A percentile compares a stretch with the other conserved stretches of the same genome.
Conservation (phyloP, 2,329 filamentous ascomycete genomes). For the Grosmannia huntii region DNA sequence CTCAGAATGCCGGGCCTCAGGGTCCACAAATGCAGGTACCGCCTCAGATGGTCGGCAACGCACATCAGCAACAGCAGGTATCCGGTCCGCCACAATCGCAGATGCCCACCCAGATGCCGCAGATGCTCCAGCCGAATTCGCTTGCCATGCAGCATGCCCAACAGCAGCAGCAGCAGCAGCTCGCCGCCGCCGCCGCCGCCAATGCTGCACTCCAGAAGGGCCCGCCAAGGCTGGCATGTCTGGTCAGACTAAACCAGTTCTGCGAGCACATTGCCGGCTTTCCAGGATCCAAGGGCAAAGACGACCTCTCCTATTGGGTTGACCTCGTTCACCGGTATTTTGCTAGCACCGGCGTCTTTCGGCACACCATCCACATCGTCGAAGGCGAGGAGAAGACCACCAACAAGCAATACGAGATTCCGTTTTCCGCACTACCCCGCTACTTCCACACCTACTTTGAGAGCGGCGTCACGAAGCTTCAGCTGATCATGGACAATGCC, state of each 20-base stretch:
- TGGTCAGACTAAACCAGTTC: conserved; percentile 50
- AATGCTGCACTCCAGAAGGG: conserved; percentile 31
- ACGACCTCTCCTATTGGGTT: conserved; percentile 67
- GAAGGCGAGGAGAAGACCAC: conserved; percentile 42
- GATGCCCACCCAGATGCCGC: conserved; percentile 23
- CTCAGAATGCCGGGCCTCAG: conserved; percentile 10
- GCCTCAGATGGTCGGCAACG: conserved; percentile 17
- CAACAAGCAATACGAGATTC: conserved; percentile 78
- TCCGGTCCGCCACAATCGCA: not conserved
- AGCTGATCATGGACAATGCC: conserved; percentile 66
- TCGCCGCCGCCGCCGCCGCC: conserved; percentile 19
- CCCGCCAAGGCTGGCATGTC: conserved; percentile 41
- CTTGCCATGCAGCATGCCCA: conserved; percentile 22
- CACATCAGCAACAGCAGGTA: conserved; percentile 16
- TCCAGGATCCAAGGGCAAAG: conserved; percentile 43
- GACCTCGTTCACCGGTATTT: conserved; percentile 73
- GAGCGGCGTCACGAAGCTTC: conserved; percentile 73
- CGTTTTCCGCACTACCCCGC: conserved; percentile 66
- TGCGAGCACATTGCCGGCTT: conserved; percentile 49
- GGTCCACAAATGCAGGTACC: conserved; percentile 17
- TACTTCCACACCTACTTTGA: conserved; percentile 87
- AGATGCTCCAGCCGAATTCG: conserved; percentile 22
- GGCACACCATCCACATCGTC: conserved; percentile 51
- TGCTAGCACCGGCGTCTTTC: conserved; percentile 60
- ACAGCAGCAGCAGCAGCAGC: conserved; percentile 16